These are phyloP conservation scores for Termitomyces sp. DNA, from an alignment of 768 basidiomycete genomes.

Conservation along the genomic window DNA sequence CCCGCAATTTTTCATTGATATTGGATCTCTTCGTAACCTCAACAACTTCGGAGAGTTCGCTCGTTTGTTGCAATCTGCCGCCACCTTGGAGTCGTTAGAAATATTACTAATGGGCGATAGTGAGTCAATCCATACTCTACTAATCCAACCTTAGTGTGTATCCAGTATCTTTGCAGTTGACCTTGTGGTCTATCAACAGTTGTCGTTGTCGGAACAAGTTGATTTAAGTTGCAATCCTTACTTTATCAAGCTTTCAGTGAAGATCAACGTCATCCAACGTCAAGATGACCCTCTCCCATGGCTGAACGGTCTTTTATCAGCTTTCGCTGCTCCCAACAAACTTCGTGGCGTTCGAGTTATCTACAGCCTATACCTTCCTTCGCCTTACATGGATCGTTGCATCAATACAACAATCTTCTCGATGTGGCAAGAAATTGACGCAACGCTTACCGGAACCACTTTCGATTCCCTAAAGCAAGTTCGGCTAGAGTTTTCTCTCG, in stretches of 20 bases:
- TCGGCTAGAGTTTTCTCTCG: conserved; percentile 25
- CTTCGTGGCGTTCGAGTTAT: conserved; percentile 18
- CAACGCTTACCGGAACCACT: conserved; percentile 17
- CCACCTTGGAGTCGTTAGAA: conserved; percentile 19
- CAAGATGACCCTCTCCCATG: conserved; percentile 26
- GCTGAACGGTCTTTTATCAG: conserved; percentile 21
- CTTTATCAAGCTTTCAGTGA: conserved; percentile 20
- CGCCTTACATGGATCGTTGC: conserved; percentile 27
- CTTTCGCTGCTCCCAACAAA: conserved; percentile 15
- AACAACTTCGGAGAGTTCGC: conserved; percentile 23
- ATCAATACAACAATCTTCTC: conserved; percentile 22
- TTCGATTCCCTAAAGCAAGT: conserved; percentile 21
- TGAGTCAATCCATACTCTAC: conserved; percentile 1
- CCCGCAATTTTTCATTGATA: conserved; percentile 15
- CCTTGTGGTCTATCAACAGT: conserved; percentile 18
- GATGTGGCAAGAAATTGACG: conserved; percentile 23
- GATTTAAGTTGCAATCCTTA: conserved; percentile 21
- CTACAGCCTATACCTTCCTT: conserved; percentile 25
- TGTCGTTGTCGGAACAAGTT: conserved; percentile 16
- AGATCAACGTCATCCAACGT: conserved; percentile 24
- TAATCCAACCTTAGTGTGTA: not conserved
- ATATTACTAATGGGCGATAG: conserved; percentile 24
- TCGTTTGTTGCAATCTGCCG: conserved; percentile 20
- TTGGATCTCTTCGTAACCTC: conserved; percentile 19
- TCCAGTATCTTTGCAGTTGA: conserved; percentile 4